Base-by-base conservation (phyloP, 768 basidiomycete genomes). In the Podaxis mareebaensis region DNA sequence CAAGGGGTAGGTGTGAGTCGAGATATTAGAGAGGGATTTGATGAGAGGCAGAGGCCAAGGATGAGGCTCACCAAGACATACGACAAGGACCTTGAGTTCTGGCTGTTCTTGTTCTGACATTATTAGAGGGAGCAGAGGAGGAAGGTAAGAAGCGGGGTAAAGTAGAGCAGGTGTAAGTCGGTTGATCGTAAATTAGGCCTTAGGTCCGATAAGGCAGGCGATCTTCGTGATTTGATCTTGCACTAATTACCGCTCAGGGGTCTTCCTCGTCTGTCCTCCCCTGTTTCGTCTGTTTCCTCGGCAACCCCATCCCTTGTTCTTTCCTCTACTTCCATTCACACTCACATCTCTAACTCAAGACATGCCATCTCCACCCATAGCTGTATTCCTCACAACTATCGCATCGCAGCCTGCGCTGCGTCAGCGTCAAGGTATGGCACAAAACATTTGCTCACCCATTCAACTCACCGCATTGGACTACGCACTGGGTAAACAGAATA, bases 371-470 rank as follows among this genome's bases (percentile, higher is more conserved):
- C 93, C 93, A 5, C 93, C 93, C 7, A 88, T 95, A 64, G 85
- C 90, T 68, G 71, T 91, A 44, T 94, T 92, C 73, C 82, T 94
- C 60, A 95, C 93, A n/a, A 95, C 93, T 15, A 94, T 95, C 66
- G 90, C 89, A 2, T 91, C 91, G 53, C 89, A 93, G 70, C 86
- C 90, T 1, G 83, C 84, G 56, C 80, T 95, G 64, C 80, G 93
- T 67, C 86, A 90, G 68, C 86, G 91, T 26, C 93, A 95, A 85
- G 92, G 92, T 88, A 33, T 33, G 33, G 8, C 33, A 33, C 8
- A 33, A 33, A 33, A 2, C 33, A 33, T 33, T 10, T 33, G 33
- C 8, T 33, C 33, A 8, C 33, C 33, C 8, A 10, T 7, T 33
- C 33, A 8, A 33, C 20, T 24, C 11, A 36, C 39, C 4, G 33